These are phyloP conservation scores for Gloeopeniophorella convolvens DNA, from an alignment of 768 basidiomycete species.

Conservation along the genomic window DNA sequence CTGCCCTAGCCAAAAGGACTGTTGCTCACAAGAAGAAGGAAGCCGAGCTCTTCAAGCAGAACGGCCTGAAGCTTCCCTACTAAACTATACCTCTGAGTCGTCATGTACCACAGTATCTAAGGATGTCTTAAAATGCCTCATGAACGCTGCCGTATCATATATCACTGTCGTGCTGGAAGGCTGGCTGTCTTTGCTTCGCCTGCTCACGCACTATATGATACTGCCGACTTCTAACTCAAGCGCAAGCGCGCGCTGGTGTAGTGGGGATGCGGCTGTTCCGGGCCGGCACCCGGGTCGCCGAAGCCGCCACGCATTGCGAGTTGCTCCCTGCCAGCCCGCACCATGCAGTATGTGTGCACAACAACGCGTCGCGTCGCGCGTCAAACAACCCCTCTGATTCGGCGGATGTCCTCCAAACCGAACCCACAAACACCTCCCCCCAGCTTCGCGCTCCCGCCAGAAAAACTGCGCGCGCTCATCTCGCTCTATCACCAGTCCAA, in stretches of 20 bases:
- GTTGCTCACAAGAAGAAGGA: slow-evolving; percentile 56
- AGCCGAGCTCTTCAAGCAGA: slow-evolving; percentile 49
- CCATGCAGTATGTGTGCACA: slow-evolving; percentile 9
- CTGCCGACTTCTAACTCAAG: too few species aligned
- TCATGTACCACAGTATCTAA: neutral
- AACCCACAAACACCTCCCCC: slow-evolving; percentile 9
- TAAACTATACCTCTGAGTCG: slow-evolving; percentile 25
- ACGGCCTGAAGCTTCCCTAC: slow-evolving; percentile 53
- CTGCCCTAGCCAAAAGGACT: slow-evolving; percentile 47
- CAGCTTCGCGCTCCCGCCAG: slow-evolving; percentile 38
- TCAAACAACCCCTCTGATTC: slow-evolving; percentile 1
- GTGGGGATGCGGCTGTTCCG: too few species aligned
- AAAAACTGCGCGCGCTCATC: slow-evolving; percentile 64
- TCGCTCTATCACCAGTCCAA: slow-evolving; percentile 73
- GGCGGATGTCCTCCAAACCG: slow-evolving; percentile 20
- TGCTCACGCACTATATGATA: too few species aligned
- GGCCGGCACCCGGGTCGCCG: too few species aligned
- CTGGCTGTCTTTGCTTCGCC: too few species aligned
- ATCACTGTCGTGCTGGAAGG: too few species aligned
- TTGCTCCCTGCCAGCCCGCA: too few species aligned
- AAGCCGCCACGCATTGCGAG: too few species aligned
- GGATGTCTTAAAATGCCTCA: too few species aligned
- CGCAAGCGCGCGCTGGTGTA: too few species aligned
- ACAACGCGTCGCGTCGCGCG: slow-evolving; percentile 1
- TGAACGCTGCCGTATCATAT: too few species aligned